These are phyloP conservation scores for Sherardia arvensis DNA, from an alignment of 257 asterid species.

Conservation along the genomic window DNA sequence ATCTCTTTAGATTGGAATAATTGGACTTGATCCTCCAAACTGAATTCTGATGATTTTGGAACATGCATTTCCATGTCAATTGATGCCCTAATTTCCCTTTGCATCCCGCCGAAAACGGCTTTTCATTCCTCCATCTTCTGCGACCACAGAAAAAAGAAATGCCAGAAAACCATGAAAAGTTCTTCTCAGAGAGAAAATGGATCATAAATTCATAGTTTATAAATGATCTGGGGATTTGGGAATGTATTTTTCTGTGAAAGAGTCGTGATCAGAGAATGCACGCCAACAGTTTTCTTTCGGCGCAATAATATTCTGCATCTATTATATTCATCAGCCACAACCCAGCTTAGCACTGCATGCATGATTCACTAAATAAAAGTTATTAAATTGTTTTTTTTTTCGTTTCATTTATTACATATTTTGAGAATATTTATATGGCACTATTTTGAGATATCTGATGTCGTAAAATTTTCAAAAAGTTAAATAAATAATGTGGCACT, in stretches of 20 bases:
- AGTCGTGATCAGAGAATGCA: neutral
- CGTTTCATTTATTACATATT: too few species aligned
- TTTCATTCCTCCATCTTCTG: neutral
- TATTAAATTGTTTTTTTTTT: too few species aligned
- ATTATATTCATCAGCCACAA: neutral
- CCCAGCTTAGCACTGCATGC: too few species aligned
- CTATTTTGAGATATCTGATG: too few species aligned
- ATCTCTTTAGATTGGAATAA: constrained; percentile 19
- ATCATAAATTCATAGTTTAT: neutral
- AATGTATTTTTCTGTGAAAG: neutral
- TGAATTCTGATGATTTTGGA: constrained; percentile 8
- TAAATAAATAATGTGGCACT: too few species aligned
- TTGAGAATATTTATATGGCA: too few species aligned
- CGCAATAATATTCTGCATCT: neutral
- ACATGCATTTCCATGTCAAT: constrained; percentile 2
- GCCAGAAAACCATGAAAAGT: neutral
- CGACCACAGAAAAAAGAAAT: neutral
- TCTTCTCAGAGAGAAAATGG: neutral
- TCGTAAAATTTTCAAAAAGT: too few species aligned
- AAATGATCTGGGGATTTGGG: neutral
- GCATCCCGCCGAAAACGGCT: constrained; percentile 7
- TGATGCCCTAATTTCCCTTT: constrained; percentile 12
- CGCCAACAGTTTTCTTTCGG: neutral
- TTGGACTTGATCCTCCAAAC: constrained; percentile 11
- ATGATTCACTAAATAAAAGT: too few species aligned